Base-by-base conservation (phyloP, 225 moss, liverwort and hornwort genomes). In the Physcomitrium patens region DNA sequence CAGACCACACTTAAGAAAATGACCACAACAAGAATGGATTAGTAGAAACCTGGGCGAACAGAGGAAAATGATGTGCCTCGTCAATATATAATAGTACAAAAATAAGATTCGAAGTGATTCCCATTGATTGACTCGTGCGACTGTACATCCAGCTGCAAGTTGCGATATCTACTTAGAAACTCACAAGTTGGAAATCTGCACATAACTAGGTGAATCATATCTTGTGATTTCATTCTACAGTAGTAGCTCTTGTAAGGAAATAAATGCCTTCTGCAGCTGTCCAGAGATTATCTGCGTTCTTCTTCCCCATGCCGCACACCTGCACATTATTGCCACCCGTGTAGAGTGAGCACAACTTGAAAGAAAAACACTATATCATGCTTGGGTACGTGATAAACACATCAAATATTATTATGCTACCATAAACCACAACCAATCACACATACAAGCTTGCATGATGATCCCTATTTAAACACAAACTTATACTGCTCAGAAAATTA, bases 241-340 rank as follows among this genome's bases (percentile, higher is more conserved):
- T 75, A 53, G 62, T 78, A 31, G 59, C 83, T 70, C 86, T 82
- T 12, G 86, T 65, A 49, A 91, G 92, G 62, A 97, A 94, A 74
- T 97, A 97, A 37, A 97, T 67, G 24, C 96, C 96, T 76, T 97
- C 96, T 1, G 96, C 85, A 5, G 96, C 94, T 22, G 76, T 68
- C 96, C 96, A 97, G 23, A 97, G 55, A 73, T 93, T 97, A 58
- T 97, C 94, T 10, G 86, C 61, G 57, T 28, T 92, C 79, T 91
- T 97, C 80, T 94, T 97, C 71, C 61, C 44, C 37, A 90, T 78
- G 50, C 96, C 94, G 31, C 96, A 97, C 46, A 97, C 96, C 96
- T 96, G 88, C 74, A 76, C 66, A 68, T 62, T n/a, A n/a, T 42
- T 61, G 67, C 54, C 76, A 74, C 55, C 43, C 46, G 41, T 51